These are phyloP conservation scores for Cystofilobasidium capitatum DNA, from an alignment of 768 basidiomycete species.

Conservation along the genomic window DNA sequence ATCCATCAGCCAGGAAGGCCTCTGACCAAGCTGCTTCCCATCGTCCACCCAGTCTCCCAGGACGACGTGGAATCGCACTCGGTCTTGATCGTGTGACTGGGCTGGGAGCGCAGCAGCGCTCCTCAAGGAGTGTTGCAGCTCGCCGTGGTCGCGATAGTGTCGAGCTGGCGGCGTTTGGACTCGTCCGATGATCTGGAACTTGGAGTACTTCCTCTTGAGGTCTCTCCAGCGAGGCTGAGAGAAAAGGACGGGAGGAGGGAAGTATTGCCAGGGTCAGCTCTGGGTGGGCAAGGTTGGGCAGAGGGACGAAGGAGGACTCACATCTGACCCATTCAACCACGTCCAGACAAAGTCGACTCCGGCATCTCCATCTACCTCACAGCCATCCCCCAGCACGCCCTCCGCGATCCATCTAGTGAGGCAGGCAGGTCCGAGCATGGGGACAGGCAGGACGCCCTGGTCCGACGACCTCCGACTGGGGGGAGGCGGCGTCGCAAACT, in stretches of 20 bases:
- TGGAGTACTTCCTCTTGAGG: not conserved
- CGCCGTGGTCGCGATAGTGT: not conserved
- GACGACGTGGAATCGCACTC: not conserved
- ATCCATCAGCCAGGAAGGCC: not conserved
- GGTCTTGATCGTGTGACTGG: not conserved
- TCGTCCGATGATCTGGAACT: not conserved
- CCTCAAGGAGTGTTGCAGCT: not conserved
- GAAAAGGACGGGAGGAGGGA: not conserved
- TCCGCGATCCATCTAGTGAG: not conserved
- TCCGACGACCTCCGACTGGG: not conserved
- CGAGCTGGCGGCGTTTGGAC: not conserved
- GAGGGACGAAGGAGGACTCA: not conserved
- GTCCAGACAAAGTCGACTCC: slow-evolving; percentile 2
- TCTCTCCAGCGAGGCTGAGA: not conserved
- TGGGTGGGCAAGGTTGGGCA: not conserved
- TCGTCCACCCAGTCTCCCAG: not conserved
- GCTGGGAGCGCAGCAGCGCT: not conserved
- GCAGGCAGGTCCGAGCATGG: not conserved
- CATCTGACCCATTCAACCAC: not conserved
- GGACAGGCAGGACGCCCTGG: not conserved
- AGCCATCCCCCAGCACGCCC: not conserved
- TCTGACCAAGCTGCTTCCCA: not conserved
- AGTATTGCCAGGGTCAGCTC: too few species aligned
- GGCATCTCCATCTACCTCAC: not conserved
- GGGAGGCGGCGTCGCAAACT: not conserved